A percentile compares a stretch with the other conserved stretches of the same genome.
Conservation (phyloP, 2,329 filamentous ascomycete genomes). For the Aspergillus calidoustus region DNA sequence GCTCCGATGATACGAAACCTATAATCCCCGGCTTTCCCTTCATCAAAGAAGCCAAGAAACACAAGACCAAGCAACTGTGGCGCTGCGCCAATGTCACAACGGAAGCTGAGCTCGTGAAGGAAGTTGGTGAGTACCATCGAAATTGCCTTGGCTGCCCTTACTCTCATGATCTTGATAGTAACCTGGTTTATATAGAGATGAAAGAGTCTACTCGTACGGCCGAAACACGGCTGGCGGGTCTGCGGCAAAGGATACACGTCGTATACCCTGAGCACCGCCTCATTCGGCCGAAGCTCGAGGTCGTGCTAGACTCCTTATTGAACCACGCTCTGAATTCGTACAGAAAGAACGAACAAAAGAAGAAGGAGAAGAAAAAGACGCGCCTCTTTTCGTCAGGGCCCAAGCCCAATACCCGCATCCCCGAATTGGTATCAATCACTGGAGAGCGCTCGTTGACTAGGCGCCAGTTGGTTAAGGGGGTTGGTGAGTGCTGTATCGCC, state of each 20-base stretch:
- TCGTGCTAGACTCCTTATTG: neutral
- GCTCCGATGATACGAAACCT: neutral
- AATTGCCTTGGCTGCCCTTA: neutral
- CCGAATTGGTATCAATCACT: neutral
- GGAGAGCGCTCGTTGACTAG: neutral
- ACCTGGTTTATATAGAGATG: neutral
- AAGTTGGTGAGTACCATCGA: neutral
- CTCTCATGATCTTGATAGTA: neutral
- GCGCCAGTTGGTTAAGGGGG: neutral
- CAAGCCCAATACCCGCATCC: neutral
- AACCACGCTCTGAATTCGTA: neutral
- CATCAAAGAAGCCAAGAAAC: neutral
- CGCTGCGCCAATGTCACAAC: neutral
- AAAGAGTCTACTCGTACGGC: neutral
- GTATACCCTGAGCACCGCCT: neutral
- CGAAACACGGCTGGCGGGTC: too few species aligned
- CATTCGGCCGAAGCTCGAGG: neutral
- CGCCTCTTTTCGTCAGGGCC: neutral
- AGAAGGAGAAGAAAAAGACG: too few species aligned
- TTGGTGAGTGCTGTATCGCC: conserved; percentile 6
- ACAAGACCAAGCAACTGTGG: neutral
- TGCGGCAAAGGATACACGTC: neutral
- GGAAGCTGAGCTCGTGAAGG: neutral
- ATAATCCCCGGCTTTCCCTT: neutral
- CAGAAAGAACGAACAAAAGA: neutral